Conservation (phyloP, 805 yeast genomes). For the Debaryomyces castellii region DNA sequence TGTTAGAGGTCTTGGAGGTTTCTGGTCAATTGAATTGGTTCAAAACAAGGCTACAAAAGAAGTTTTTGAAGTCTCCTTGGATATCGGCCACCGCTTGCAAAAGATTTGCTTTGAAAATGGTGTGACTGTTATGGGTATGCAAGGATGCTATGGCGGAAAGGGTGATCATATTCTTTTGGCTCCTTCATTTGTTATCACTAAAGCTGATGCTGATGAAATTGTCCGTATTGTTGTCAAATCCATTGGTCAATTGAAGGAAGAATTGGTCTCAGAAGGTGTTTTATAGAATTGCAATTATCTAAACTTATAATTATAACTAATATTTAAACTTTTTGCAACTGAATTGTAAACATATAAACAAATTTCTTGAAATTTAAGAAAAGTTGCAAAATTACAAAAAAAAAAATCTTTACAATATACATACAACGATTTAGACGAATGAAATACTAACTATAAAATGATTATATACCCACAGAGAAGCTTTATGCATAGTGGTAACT, state of each 20-base stretch:
- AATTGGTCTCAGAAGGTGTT: slow-evolving; percentile 11
- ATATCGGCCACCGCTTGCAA: slow-evolving; percentile 37
- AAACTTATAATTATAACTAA: background rate
- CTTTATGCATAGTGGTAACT: too few relatives aligned
- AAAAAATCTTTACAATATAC: too few relatives aligned
- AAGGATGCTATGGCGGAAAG: slow-evolving; percentile 30
- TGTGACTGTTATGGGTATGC: slow-evolving; percentile 46
- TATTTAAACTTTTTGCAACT: background rate
- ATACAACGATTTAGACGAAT: too few relatives aligned
- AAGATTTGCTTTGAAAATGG: slow-evolving; percentile 44
- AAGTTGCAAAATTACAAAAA: too few relatives aligned
- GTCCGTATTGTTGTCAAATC: slow-evolving; percentile 38
- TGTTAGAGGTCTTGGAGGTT: slow-evolving; percentile 63
- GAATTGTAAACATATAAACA: background rate
- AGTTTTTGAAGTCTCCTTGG: slow-evolving; percentile 37
- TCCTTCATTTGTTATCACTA: slow-evolving; percentile 42
- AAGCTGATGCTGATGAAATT: slow-evolving; percentile 35
- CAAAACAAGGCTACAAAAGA: slow-evolving; percentile 52
- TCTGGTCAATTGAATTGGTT: slow-evolving; percentile 59
- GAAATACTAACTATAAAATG: too few relatives aligned
- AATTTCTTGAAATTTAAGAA: too few relatives aligned
- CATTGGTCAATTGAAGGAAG: slow-evolving; percentile 35
- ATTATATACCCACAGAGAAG: too few relatives aligned
- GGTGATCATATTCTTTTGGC: slow-evolving; percentile 50
- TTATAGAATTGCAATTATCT: background rate